Conservation (phyloP, 2,329 filamentous ascomycete genomes). For the Colletotrichum euphorbiae region DNA sequence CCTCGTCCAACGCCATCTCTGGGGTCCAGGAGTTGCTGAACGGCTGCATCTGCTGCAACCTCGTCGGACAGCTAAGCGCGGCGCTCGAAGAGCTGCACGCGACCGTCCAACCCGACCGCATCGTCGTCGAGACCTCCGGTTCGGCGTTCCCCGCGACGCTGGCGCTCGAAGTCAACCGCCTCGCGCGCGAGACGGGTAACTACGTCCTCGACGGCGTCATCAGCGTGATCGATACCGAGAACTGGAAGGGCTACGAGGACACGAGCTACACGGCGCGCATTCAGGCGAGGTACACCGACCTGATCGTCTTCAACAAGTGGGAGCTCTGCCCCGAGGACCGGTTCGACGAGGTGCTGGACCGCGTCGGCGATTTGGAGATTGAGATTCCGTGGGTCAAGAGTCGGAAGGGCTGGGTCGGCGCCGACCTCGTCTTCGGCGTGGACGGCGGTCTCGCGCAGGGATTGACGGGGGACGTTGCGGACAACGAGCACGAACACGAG, state of each 20-base stretch:
- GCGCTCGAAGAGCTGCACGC: slow-evolving; percentile 80
- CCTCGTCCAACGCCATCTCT: slow-evolving; percentile 82
- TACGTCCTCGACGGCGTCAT: slow-evolving; percentile 90
- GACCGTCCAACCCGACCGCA: slow-evolving; percentile 75
- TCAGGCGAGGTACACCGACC: slow-evolving; percentile 89
- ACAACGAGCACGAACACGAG: slow-evolving; percentile 54
- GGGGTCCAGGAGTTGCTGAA: slow-evolving; percentile 94
- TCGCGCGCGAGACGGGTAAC: slow-evolving; percentile 75
- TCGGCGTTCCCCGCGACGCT: slow-evolving; percentile 89
- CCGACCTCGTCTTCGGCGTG: slow-evolving; percentile 85
- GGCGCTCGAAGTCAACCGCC: slow-evolving; percentile 88
- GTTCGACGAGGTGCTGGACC: slow-evolving; percentile 82
- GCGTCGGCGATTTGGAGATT: slow-evolving; percentile 83
- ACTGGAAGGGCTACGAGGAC: slow-evolving; percentile 93
- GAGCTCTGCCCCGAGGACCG: slow-evolving; percentile 78
- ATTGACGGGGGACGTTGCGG: slow-evolving; percentile 57
- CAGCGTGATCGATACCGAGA: slow-evolving; percentile 92
- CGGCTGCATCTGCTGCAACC: slow-evolving; percentile 98
- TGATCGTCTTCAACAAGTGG: slow-evolving; percentile 96
- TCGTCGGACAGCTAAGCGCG: slow-evolving; percentile 88
- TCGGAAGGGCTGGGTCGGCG: slow-evolving; percentile 80
- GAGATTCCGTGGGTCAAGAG: slow-evolving; percentile 89
- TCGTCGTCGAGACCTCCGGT: slow-evolving; percentile 94
- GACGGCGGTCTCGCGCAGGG: slow-evolving; percentile 80
- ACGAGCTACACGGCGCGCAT: slow-evolving; percentile 89